These are phyloP conservation scores for Venturiaceae sp. DNA, from an alignment of 2,329 filamentous ascomycete genomes.

Conservation along the genomic window DNA sequence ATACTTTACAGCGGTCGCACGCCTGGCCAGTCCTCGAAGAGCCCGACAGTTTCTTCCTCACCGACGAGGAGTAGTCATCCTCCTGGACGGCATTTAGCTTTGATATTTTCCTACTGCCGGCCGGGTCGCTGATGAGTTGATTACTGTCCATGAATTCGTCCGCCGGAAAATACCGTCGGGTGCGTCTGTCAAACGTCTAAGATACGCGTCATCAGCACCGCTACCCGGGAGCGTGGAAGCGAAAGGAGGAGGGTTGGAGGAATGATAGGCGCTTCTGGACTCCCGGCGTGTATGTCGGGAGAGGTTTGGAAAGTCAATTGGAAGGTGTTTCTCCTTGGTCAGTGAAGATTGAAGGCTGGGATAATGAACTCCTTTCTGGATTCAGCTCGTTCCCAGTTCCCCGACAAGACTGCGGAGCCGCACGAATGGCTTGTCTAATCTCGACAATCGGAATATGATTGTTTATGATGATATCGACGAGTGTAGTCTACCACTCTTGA, in stretches of 20 bases:
- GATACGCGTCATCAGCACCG: not conserved
- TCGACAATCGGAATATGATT: too few relatives aligned
- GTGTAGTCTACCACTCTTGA: not conserved
- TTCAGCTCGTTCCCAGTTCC: not conserved
- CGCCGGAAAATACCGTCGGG: constrained; percentile 1
- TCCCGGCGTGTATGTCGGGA: not conserved
- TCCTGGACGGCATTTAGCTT: not conserved
- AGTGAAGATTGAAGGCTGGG: not conserved
- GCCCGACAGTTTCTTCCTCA: constrained; percentile 43
- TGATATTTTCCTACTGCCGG: not conserved
- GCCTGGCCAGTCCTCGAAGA: constrained; percentile 67
- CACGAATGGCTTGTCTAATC: not conserved
- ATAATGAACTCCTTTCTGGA: not conserved
- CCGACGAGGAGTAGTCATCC: constrained; percentile 31
- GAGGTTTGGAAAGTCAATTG: too few relatives aligned
- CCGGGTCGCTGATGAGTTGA: not conserved
- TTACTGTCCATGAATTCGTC: not conserved
- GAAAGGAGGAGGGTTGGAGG: not conserved
- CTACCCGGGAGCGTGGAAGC: not conserved
- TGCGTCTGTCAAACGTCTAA: constrained; percentile 1
- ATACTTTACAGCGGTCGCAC: constrained; percentile 79
- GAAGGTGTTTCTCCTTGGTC: too few relatives aligned
- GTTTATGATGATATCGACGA: too few relatives aligned
- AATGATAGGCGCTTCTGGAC: not conserved
- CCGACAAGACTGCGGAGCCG: not conserved